These are phyloP conservation scores for Phytophthora tentaculata DNA, from an alignment of 352 stramenopile species.

Conservation along the genomic window DNA sequence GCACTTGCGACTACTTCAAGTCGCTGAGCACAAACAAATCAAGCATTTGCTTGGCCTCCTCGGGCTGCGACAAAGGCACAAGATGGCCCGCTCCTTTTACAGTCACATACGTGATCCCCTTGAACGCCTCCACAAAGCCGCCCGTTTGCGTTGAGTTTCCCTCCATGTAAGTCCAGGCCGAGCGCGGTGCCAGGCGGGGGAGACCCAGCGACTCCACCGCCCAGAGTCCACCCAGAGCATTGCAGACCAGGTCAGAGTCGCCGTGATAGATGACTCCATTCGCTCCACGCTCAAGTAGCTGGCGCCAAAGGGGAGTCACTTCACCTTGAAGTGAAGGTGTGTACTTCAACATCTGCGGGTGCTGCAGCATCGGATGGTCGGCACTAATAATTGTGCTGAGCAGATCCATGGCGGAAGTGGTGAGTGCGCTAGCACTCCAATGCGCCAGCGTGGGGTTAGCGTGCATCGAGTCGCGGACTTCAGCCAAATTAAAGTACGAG, in stretches of 20 bases:
- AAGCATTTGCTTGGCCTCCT: slow-evolving; percentile 74
- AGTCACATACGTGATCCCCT: slow-evolving; percentile 88
- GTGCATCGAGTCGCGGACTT: slow-evolving; percentile 83
- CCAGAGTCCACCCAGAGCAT: slow-evolving; percentile 74
- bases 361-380: slow-evolving; percentile 37
- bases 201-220: slow-evolving; percentile 72
- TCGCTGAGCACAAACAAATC: slow-evolving; percentile 71
- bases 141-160: slow-evolving; percentile 71
- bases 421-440: slow-evolving; percentile 59
- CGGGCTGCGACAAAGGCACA: slow-evolving; percentile 84
- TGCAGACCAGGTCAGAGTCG: slow-evolving; percentile 73
- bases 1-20: slow-evolving; percentile 21
- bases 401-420: slow-evolving; percentile 44
- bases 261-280: slow-evolving; percentile 77
- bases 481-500: slow-evolving; percentile 72
- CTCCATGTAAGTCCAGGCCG: slow-evolving; percentile 47
- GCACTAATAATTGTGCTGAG: slow-evolving; percentile 46
- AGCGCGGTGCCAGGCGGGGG: slow-evolving; percentile 42
- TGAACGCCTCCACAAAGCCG: slow-evolving; percentile 85
- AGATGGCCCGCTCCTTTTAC: slow-evolving; percentile 92
- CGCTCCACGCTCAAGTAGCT: slow-evolving; percentile 52
- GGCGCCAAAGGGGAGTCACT: slow-evolving; percentile 68
- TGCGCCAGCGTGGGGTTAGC: slow-evolving; percentile 50
- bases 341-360: slow-evolving; percentile 58
- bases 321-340: slow-evolving; percentile 45